Evolutionary conservation across 106 monocot genomes (phyloP), one percentile per base, ranked within the genome.

Genomic region (Chionographis japonica): DNA sequence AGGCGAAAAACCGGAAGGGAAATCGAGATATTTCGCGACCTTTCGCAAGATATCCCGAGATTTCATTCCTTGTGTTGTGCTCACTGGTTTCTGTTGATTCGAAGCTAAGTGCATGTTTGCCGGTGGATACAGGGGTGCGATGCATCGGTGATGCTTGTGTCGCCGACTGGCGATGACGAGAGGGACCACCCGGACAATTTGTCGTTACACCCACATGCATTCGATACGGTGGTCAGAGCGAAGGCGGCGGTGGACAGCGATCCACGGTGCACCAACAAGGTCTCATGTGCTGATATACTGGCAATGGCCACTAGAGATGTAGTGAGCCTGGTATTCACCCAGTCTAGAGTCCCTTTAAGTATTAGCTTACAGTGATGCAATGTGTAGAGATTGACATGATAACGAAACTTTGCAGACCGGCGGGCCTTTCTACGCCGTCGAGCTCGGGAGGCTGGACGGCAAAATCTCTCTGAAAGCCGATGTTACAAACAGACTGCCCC

Each of bases 281-380:
- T 94, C 59, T 94, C 94, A 37, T 90, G 94, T 56, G 87, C 94
- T 67, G 94, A 90, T 65, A 78, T 90, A 14, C 53, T 94, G 40
- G 84, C 94, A 16, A 56, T 94, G 8, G 90, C 87, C n/a, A 75
- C 90, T 2, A 76, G 82, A 69, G 90, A 90, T 52, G 77, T 76
- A 3, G 84, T 94, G 4, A 12, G 60, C 68, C 43, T 79, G 52
- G 84, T 85, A 76, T 0, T 27, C 27, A 27, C 27, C 1, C 27
- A 27, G 27, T 27, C 27, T 27, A 27, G 27, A 27, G 27, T 27
- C 27, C 27, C 27, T 27, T 27, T n/a, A n/a, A n/a, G 27, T 27
- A 27, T 27, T 27, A 27, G 27, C 0, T 27, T 27, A 27, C 27
- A 27, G 27, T 27, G 27, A 27, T 27, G 27, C 27, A 27, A 27